A percentile compares a stretch with the other conserved stretches of the same genome.
These are phyloP conservation scores for Basidiobolus heterosporus DNA, from an alignment of 371 early-diverging fungal species.

Conservation along the genomic window DNA sequence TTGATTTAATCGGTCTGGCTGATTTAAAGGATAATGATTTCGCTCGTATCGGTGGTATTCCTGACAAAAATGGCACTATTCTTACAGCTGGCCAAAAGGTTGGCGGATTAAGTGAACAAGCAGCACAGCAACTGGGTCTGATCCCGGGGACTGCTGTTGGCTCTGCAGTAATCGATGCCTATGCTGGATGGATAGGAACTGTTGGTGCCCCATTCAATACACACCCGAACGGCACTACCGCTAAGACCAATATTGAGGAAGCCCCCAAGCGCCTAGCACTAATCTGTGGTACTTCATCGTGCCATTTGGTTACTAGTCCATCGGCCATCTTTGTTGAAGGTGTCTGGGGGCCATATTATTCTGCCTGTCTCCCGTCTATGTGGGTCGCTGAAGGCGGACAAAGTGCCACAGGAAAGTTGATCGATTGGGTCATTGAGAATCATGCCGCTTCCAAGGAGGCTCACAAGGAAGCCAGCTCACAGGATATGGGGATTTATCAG, in stretches of 20 bases:
- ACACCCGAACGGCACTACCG: constrained; percentile 4
- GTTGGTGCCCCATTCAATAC: constrained; percentile 20
- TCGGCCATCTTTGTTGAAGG: constrained; percentile 32
- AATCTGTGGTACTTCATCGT: constrained; percentile 55
- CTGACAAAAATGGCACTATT: constrained; percentile 13
- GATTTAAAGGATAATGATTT: constrained; percentile 27
- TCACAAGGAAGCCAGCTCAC: constrained; percentile 5
- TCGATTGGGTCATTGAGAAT: constrained; percentile 36
- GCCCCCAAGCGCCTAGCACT: constrained; percentile 38
- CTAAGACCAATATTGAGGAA: constrained; percentile 10
- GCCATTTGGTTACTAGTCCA: constrained; percentile 44
- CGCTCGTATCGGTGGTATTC: constrained; percentile 25
- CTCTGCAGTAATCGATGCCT: constrained; percentile 56
- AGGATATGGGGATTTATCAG: constrained; percentile 20
- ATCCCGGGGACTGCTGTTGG: constrained; percentile 35
- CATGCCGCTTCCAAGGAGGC: constrained; percentile 33
- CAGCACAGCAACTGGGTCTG: constrained; percentile 36
- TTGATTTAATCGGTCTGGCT: constrained; percentile 30
- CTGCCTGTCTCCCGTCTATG: constrained; percentile 38
- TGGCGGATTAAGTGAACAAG: constrained; percentile 28
- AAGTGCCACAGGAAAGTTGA: constrained; percentile 48
- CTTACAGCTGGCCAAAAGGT: constrained; percentile 38
- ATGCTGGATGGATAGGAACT: constrained; percentile 48
- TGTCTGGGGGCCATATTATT: constrained; percentile 39
- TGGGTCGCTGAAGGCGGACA: constrained; percentile 58